A percentile compares a stretch with the other conserved stretches of the same genome.
Evolutionary conservation across 2,329 filamentous ascomycete genomes (phyloP).

Genomic region (Sclerotinia subarctica): DNA sequence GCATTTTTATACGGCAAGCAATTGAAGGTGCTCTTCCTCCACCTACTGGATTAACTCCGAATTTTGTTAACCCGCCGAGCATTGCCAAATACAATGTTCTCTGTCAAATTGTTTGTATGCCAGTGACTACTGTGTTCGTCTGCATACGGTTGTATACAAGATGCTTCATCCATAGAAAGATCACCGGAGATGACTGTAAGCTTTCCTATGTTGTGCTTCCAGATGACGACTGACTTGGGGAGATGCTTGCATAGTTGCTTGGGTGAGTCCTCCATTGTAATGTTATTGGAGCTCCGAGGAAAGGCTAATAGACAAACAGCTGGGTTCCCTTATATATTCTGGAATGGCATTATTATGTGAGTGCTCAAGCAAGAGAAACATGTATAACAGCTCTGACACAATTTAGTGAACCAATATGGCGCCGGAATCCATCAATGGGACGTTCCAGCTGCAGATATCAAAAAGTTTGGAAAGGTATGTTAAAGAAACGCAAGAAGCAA

Average conservation of each 20-base stretch:
- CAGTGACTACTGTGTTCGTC: not conserved
- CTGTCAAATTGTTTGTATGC: constrained; percentile 6
- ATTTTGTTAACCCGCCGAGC: not conserved
- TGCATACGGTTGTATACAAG: not conserved
- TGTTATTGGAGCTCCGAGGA: not conserved
- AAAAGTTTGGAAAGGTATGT: not conserved
- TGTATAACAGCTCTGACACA: not conserved
- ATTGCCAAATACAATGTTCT: constrained; percentile 7
- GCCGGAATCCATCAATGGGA: constrained; percentile 1
- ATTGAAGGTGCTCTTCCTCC: constrained; percentile 2
- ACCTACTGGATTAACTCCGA: not conserved
- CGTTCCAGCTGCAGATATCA: not conserved
- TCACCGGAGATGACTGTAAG: constrained; percentile 1
- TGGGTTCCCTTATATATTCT: not conserved
- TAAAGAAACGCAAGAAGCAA: not conserved
- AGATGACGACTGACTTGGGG: not conserved
- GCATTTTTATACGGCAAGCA: not conserved
- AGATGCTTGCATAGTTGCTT: constrained; percentile 3
- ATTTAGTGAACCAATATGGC: not conserved
- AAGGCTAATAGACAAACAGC: not conserved
- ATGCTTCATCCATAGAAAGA: not conserved
- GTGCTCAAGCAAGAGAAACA: not conserved
- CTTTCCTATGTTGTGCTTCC: not conserved
- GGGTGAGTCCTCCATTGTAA: not conserved
- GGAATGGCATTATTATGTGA: constrained; percentile 5